Conservation (phyloP, 768 basidiomycete species). For the Galerina marginata region DNA sequence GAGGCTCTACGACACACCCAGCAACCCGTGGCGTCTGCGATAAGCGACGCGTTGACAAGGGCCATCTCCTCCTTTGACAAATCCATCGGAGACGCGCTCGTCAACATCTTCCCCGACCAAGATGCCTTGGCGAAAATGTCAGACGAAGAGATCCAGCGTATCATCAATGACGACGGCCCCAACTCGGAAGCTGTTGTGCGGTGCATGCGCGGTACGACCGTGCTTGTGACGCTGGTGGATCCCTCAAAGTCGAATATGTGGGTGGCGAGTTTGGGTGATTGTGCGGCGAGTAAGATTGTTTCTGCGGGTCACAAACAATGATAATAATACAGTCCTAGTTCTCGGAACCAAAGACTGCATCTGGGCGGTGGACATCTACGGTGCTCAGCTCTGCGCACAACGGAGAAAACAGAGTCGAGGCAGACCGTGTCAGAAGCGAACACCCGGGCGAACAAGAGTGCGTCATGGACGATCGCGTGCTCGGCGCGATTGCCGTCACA, state of each 20-base stretch:
- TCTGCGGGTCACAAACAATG: background rate
- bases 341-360: slow-evolving; percentile 41
- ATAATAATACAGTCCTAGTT: slow-evolving; percentile 32
- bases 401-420: slow-evolving; percentile 48
- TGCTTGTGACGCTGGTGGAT: slow-evolving; percentile 51
- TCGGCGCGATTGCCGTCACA: slow-evolving; percentile 62
- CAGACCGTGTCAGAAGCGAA: slow-evolving; percentile 42
- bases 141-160: slow-evolving; percentile 42
- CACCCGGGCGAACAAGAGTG: slow-evolving; percentile 55
- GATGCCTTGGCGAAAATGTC: slow-evolving; percentile 36
- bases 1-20: slow-evolving; percentile 14
- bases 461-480: slow-evolving; percentile 49
- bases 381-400: slow-evolving; percentile 57
- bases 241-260: slow-evolving; percentile 49
- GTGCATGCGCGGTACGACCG: slow-evolving; percentile 59
- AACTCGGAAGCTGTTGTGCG: slow-evolving; percentile 42
- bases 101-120: slow-evolving; percentile 47
- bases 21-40: slow-evolving; percentile 19
- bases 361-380: slow-evolving; percentile 42
- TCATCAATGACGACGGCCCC: slow-evolving; percentile 44
- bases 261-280: slow-evolving; percentile 64
- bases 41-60: slow-evolving; percentile 38
- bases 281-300: slow-evolving; percentile 49
- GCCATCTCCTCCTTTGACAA: slow-evolving; percentile 46
- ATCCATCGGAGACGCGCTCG: slow-evolving; percentile 39